Conservation (phyloP, 2,329 filamentous ascomycete genomes). For the Cercospora beticola region DNA sequence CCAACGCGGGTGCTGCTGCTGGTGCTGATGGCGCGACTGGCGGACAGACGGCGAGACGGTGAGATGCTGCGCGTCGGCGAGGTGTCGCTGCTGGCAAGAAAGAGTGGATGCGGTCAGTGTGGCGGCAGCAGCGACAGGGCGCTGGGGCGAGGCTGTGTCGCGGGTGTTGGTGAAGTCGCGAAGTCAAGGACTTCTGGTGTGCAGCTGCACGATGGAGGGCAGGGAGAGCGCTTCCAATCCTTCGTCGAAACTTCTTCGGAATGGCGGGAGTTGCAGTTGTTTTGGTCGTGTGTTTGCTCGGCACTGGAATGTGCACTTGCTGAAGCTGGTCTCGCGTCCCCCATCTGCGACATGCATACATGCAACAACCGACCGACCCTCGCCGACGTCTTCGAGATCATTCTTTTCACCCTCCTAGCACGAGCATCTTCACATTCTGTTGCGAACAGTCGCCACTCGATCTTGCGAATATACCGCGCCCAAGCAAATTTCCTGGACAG, state of each 20-base stretch:
- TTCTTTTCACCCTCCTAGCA: background rate
- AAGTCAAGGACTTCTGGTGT: background rate
- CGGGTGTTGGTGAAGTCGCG: constrained; percentile 5
- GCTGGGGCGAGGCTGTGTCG: background rate
- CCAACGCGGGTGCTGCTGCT: constrained; percentile 10
- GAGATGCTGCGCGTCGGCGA: background rate
- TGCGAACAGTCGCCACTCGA: background rate
- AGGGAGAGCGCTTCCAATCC: background rate
- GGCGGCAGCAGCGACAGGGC: background rate
- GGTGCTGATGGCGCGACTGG: constrained; percentile 6
- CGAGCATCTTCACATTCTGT: background rate
- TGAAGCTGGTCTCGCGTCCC: background rate
- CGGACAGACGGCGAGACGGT: background rate
- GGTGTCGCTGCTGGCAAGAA: constrained; percentile 3
- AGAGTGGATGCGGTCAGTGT: constrained; percentile 7
- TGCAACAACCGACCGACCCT: background rate
- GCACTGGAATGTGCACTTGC: background rate
- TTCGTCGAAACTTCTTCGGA: constrained; percentile 3
- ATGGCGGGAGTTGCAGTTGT: constrained; percentile 7
- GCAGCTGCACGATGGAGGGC: background rate
- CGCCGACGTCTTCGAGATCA: background rate
- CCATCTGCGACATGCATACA: background rate
- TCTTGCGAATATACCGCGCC: background rate
- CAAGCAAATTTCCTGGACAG: background rate
- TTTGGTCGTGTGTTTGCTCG: constrained; percentile 4